Base-by-base conservation (phyloP, 2,329 filamentous ascomycete genomes). In the Paecilomyces niveus region DNA sequence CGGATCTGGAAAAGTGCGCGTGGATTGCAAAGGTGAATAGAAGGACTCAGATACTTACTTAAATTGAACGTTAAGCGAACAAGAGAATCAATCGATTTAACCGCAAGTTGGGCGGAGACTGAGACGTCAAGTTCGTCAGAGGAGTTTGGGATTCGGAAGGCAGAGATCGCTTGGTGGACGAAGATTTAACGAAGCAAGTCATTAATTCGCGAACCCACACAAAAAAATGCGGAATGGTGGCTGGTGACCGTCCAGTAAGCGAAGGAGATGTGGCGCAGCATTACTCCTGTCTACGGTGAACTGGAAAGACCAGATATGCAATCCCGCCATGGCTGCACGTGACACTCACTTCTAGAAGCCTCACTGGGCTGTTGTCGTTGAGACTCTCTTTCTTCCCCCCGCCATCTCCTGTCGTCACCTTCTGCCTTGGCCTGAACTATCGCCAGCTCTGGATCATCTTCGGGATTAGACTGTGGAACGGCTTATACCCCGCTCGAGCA, bases 41-140 rank as follows among this genome's bases (percentile, higher is more conserved):
- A 74, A 67, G 60, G 64, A 61, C 56, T 59, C 59, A 51, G 39
- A 62, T 9, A 52, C 50, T 52, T 52, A 52, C 50, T 24, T 18
- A 29, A 62, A 66, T 67, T 63, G 64, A 61, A 63, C 39, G 39
- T 67, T 62, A 67, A 64, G 63, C 68, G 79, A 81, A 81, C 78
- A 77, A 68, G 79, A 81, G 79, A 80, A 77, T 92, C 93, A 97
- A 97, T 97, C 93, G 87, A 89, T 96, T 97, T 96, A 96, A 97
- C 93, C 93, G 92, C 90, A 79, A 72, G 78, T 87, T 89, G 87
- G 85, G 89, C 92, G 93, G 93, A 96, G 93, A 97, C 93, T 97
- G 93, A 95, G 85, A 88, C 92, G 91, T 94, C 90, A 85, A 90
- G 91, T 96, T 88, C 89, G 85, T 63, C 64, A 66, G 62, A 57